Conservation (phyloP, 805 yeast species). For the Sungouiella blattae region DNA sequence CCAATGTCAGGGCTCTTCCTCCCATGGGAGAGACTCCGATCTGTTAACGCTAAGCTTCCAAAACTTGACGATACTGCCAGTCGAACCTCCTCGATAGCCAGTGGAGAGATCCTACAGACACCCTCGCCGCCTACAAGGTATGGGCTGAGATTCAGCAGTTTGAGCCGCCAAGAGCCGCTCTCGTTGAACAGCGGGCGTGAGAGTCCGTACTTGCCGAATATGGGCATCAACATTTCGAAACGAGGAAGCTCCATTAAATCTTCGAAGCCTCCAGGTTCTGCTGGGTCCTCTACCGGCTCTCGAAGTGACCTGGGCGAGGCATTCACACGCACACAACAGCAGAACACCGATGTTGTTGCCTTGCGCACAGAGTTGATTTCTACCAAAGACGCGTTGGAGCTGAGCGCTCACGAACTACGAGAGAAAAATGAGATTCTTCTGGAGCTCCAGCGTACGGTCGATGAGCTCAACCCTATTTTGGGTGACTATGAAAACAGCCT, state of each 20-base stretch:
- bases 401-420: conserved; percentile 25
- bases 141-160: neutral
- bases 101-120: conserved; percentile 8
- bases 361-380: conserved; percentile 2
- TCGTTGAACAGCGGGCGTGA: neutral
- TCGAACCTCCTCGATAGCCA: conserved; percentile 5
- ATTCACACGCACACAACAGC: neutral
- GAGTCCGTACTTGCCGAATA: neutral
- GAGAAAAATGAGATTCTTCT: conserved; percentile 44
- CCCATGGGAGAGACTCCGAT: conserved; percentile 44
- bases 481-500: conserved; percentile 45
- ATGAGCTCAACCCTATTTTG: conserved; percentile 45
- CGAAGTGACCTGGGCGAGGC: conserved; percentile 1
- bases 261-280: neutral
- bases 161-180: conserved; percentile 1
- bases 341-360: conserved; percentile 1
- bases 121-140: conserved; percentile 8
- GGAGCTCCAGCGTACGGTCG: conserved; percentile 47
- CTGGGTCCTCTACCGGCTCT: neutral
- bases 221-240: neutral
- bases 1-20: conserved; percentile 77
- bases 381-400: conserved; percentile 5
- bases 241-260: neutral
- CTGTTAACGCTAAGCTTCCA: conserved; percentile 31
- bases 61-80: conserved; percentile 3